These are phyloP conservation scores for Coemansia sp. DNA, from an alignment of 192 early-diverging fungal genomes.

Conservation along the genomic window DNA sequence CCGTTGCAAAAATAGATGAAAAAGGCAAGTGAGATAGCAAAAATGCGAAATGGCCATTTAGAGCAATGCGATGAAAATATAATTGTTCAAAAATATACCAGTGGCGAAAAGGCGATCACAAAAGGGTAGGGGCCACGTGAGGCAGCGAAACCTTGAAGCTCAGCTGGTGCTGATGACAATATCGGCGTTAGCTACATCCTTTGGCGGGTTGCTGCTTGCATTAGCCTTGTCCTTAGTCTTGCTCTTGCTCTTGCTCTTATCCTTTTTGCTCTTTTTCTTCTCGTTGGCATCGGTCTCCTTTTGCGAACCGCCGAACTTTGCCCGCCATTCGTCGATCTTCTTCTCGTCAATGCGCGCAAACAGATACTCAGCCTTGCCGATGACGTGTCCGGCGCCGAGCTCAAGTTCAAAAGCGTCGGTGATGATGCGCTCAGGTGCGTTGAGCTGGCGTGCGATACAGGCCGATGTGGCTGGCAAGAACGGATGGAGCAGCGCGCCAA, in stretches of 20 bases:
- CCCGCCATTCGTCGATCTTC: constrained; percentile 73
- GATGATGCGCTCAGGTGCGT: constrained; percentile 74
- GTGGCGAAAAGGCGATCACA: not conserved
- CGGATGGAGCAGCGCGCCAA: constrained; percentile 84
- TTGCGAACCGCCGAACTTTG: constrained; percentile 72
- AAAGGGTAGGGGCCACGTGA: not conserved
- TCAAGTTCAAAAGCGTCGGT: constrained; percentile 76
- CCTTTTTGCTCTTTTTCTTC: constrained; percentile 1
- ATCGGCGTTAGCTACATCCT: too few species aligned
- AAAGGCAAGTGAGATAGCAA: not conserved
- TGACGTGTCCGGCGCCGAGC: constrained; percentile 76
- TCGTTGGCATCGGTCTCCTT: not conserved
- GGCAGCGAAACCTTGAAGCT: not conserved
- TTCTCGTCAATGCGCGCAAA: constrained; percentile 89
- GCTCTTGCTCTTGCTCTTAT: constrained; percentile 8
- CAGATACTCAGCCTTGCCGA: constrained; percentile 87
- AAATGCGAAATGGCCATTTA: not conserved
- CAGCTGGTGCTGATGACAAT: not conserved
- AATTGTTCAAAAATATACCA: not conserved
- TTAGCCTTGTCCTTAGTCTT: not conserved
- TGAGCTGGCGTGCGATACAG: constrained; percentile 80
- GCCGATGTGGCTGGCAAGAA: constrained; percentile 89
- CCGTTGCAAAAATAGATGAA: not conserved
- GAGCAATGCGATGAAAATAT: not conserved
- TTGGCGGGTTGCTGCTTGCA: too few species aligned